Conservation (phyloP, 331 rosid species). For the Erythrophleum ivorense region DNA sequence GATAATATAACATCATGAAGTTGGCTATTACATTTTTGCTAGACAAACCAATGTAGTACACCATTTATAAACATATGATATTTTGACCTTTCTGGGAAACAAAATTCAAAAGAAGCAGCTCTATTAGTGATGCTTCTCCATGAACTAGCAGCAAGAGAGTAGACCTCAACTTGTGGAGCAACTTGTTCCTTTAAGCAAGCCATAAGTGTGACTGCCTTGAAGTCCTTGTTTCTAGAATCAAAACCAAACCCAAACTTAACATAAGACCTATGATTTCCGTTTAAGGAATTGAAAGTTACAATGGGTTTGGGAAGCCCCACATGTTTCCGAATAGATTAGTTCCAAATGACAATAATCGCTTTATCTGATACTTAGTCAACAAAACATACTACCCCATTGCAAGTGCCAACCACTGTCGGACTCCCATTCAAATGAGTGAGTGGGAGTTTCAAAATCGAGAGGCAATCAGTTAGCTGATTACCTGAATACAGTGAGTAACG, state of each 20-base stretch:
- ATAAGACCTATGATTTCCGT: background rate
- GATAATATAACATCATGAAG: background rate
- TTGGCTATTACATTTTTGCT: background rate
- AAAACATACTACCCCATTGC: conserved; percentile 23
- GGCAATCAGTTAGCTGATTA: background rate
- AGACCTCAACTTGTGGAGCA: background rate
- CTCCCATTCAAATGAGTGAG: background rate
- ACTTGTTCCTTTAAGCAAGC: too few species aligned
- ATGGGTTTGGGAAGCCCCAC: conserved; percentile 15
- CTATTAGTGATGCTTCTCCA: conserved; percentile 3
- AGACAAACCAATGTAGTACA: conserved; percentile 24
- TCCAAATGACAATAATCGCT: background rate
- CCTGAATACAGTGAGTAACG: background rate
- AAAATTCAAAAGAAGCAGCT: background rate
- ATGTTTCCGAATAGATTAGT: conserved; percentile 21
- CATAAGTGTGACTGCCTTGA: background rate
- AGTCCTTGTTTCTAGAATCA: background rate
- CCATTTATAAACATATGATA: conserved; percentile 12
- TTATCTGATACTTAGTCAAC: background rate
- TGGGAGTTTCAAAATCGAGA: background rate
- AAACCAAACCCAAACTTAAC: background rate
- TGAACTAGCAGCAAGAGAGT: conserved; percentile 3
- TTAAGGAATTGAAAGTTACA: background rate
- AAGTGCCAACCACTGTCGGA: background rate
- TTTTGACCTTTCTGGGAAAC: background rate